Conservation (phyloP, 2,329 filamentous ascomycete species). For the Epichloe coenophiala region DNA sequence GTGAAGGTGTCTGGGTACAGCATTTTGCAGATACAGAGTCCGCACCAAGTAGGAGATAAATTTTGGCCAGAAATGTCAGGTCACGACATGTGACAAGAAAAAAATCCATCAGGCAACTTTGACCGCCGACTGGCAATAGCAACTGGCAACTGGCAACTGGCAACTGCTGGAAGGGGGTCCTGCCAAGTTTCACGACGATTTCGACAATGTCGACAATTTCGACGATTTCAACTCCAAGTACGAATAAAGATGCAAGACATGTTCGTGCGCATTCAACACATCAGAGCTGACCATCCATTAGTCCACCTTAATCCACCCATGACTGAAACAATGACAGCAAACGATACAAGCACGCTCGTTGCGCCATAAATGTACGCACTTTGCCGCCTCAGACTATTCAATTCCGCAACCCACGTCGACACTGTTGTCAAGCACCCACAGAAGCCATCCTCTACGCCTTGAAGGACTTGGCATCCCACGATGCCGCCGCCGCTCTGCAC, state of each 20-base stretch:
- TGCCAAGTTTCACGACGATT: no score
- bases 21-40: no score
- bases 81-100: no score
- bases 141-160: no score
- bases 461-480: slow-evolving; percentile 53
- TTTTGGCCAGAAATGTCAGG: no score
- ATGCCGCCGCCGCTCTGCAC: slow-evolving; percentile 35
- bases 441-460: slow-evolving; percentile 54
- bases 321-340: slow-evolving; percentile 50
- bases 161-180: no score
- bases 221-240: no score
- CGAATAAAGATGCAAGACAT: neutral
- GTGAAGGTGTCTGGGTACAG: no score
- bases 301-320: slow-evolving; percentile 69
- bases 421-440: slow-evolving; percentile 54
- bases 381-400: slow-evolving; percentile 36
- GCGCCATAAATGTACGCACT: slow-evolving; percentile 56
- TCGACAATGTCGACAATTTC: no score
- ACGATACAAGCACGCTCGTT: slow-evolving; percentile 43
- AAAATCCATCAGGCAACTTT: no score
- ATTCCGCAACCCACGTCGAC: slow-evolving; percentile 52
- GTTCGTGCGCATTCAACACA: slow-evolving; percentile 17
- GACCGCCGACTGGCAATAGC: no score
- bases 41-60: no score
- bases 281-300: slow-evolving; percentile 33